Evolutionary conservation across 2,329 filamentous ascomycete species (phyloP).

Genomic region (Hymenoscyphus albidus): DNA sequence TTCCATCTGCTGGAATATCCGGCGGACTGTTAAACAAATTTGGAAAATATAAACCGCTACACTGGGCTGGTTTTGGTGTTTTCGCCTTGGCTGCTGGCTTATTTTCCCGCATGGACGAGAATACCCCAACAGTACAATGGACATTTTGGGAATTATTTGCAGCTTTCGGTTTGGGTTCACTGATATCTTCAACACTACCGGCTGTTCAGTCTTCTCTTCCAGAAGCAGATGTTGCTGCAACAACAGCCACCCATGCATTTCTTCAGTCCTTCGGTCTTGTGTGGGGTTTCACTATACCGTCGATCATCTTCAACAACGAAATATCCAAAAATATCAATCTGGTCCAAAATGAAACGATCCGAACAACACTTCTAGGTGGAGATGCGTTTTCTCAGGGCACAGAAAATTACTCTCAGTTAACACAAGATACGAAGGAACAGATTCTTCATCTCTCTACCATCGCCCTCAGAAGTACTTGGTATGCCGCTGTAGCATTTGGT

Average conservation of each 20-base stretch:
- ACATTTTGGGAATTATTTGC: not conserved
- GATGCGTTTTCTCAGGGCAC: not conserved
- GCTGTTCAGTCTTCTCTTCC: constrained; percentile 4
- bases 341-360: not conserved
- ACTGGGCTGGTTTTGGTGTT: constrained; percentile 36
- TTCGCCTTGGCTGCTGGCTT: constrained; percentile 33
- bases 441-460: not conserved
- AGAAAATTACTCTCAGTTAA: not conserved
- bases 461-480: not conserved
- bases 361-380: not conserved
- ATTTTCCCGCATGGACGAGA: constrained; percentile 38
- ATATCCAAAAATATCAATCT: not conserved
- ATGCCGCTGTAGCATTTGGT: not conserved
- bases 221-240: not conserved
- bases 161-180: constrained; percentile 5
- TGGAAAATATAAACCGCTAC: constrained; percentile 42
- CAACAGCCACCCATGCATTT: not conserved
- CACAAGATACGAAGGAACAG: not conserved
- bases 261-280: not conserved
- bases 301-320: not conserved
- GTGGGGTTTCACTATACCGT: not conserved
- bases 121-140: constrained; percentile 30
- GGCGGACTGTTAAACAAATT: constrained; percentile 38
- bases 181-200: constrained; percentile 8
- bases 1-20: constrained; percentile 51